Percentiles rank a stretch among this genome's conserved stretches.
Evolutionary conservation across 192 early-diverging fungal species (phyloP).

Genomic region (Dimargaris xerosporica): DNA sequence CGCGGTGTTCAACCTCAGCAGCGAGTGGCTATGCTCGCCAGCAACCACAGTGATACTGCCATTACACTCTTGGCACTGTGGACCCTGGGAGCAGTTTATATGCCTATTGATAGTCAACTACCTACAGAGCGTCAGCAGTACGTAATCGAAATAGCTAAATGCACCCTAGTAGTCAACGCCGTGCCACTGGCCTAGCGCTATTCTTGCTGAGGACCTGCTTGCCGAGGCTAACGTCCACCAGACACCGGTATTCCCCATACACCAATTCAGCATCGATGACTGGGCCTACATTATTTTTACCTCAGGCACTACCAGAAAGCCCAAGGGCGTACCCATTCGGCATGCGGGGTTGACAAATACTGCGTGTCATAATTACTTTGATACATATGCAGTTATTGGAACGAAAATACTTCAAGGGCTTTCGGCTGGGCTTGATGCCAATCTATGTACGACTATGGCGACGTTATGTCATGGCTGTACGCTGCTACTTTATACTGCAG

Average conservation of each 20-base stretch:
- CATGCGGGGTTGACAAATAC: neutral
- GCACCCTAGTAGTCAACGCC: neutral
- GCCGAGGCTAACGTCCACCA: too few species aligned
- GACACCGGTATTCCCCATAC: too few species aligned
- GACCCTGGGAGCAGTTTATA: neutral
- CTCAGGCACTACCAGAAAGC: neutral
- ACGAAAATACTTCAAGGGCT: neutral
- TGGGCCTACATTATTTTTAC: conserved; percentile 4
- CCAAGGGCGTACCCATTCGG: neutral
- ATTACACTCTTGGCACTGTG: neutral
- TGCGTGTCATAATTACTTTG: too few species aligned
- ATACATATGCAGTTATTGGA: too few species aligned
- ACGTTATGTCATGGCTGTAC: neutral
- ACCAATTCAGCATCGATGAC: neutral
- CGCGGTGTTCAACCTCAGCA: neutral
- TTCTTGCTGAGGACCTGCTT: neutral
- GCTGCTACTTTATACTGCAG: neutral
- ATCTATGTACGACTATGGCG: neutral
- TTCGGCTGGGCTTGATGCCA: neutral
- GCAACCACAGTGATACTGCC: neutral
- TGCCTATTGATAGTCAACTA: neutral
- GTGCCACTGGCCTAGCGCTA: neutral
- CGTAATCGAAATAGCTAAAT: neutral
- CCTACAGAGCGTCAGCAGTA: neutral
- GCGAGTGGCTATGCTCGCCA: neutral